Evolutionary conservation across 805 yeast species (phyloP), one percentile per base, ranked within the genome.

Genomic region (Candida namnaoensis): DNA sequence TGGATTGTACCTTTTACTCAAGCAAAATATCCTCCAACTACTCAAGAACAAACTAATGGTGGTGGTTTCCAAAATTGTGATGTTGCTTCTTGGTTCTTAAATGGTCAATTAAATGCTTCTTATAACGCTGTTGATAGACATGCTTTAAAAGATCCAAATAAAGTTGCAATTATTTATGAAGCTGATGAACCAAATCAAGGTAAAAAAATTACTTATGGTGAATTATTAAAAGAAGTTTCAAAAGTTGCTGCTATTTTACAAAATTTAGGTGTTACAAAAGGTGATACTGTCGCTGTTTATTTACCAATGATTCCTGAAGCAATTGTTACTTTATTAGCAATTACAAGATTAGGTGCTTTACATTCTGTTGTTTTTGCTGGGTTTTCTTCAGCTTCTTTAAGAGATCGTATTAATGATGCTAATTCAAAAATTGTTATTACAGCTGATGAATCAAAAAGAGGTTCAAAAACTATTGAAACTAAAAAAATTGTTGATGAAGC

Each of bases 241-340:
- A 80, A 83, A 58, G 80, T 88, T 53, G 96, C 98, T 11, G 90
- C 84, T 52, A 82, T 87, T 36, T 74, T 93, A 60, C 69, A 74
- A 48, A 73, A 80, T 44, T 80, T 88, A 76, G 99, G 99, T 43
- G 91, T 91, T 52, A 69, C 73, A 52, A 86, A 87, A 65, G 99
- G 99, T 58, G 99, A 91, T 60, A 85, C 95, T 26, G 98, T 91
- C 44, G 98, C 97, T 39, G 85, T 91, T 44, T 91, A 91, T 66
- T 69, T 91, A 61, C 99, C 99, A 58, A 91, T 93, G 99, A 90
- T 90, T 47, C 95, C 98, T 39, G 96, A 90, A 68, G 96, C 97
- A 19, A 71, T 93, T 47, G 78, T 93, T 43, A 84, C 99, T n/a
- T 78, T 91, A 76, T 72, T 91, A 57, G 99, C 99, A 38, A 81